phyloP scores from a whole-genome alignment of 1,139 yeast genomes.

The Yamadazyma taylorii region DNA sequence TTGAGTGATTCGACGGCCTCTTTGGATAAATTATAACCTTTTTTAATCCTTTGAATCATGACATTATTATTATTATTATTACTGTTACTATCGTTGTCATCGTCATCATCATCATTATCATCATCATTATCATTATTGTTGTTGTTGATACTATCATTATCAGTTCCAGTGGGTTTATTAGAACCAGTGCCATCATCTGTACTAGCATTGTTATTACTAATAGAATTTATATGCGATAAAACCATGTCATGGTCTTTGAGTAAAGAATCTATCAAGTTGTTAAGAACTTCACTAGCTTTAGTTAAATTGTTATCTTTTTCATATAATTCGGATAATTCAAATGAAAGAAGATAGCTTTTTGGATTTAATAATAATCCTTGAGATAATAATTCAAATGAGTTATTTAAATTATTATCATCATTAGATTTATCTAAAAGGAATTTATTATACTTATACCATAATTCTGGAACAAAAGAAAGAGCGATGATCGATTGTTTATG shows the following conservation, averaged over 20 bases:
- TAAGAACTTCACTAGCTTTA: conserved; percentile 54
- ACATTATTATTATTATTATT: conserved; percentile 14
- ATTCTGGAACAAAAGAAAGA: conserved; percentile 73
- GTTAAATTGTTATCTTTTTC: conserved; percentile 59
- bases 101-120: conserved; percentile 13
- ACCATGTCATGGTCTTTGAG: conserved; percentile 31
- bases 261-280: conserved; percentile 46
- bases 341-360: conserved; percentile 63
- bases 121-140: conserved; percentile 17
- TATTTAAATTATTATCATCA: conserved; percentile 29
- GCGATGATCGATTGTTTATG: conserved; percentile 70
- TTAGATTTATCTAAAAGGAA: conserved; percentile 32
- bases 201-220: conserved; percentile 20
- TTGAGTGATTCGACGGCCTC: conserved; percentile 28
- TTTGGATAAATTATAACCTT: conserved; percentile 22
- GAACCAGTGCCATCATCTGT: conserved; percentile 6
- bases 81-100: conserved; percentile 19
- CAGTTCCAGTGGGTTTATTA: conserved; percentile 2
- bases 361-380: conserved; percentile 70
- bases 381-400: conserved; percentile 43
- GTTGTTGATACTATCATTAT: conserved; percentile 13
- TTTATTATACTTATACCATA: conserved; percentile 71
- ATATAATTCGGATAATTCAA: conserved; percentile 66
- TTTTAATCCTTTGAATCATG: conserved; percentile 3
- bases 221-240: conserved; percentile 22